Evolutionary conservation across 148 eudicot species (phyloP).

Genomic region (Dysphania ambrosioides): DNA sequence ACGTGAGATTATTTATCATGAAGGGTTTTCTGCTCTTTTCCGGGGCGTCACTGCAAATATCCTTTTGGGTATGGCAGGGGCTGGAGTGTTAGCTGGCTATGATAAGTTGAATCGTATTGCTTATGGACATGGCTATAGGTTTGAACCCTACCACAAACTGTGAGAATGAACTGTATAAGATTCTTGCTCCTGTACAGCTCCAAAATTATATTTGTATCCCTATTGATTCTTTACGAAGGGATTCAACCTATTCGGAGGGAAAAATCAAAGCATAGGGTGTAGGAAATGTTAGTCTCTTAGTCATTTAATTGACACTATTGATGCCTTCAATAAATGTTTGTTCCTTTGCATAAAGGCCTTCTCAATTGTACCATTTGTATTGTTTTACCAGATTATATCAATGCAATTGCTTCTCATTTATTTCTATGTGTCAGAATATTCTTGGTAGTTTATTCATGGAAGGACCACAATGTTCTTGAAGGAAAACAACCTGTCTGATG

Average conservation of each 20-base stretch:
- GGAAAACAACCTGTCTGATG: too few species aligned
- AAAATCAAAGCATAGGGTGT: not conserved
- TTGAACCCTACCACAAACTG: constrained; percentile 39
- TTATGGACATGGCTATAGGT: constrained; percentile 37
- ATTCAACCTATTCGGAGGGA: constrained; percentile 7
- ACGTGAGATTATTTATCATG: constrained; percentile 56
- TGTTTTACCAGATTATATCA: not conserved
- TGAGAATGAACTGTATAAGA: constrained; percentile 21
- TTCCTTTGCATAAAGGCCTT: constrained; percentile 1
- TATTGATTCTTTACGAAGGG: not conserved
- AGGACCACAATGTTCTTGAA: not conserved
- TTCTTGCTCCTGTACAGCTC: constrained; percentile 24
- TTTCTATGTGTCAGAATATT: not conserved
- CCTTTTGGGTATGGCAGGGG: constrained; percentile 91
- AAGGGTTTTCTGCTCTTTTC: constrained; percentile 68
- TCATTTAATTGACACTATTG: not conserved
- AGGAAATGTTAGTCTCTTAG: constrained; percentile 8
- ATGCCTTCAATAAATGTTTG: too few species aligned
- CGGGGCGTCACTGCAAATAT: constrained; percentile 87
- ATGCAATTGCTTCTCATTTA: constrained; percentile 9
- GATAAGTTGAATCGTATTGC: constrained; percentile 63
- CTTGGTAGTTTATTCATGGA: not conserved
- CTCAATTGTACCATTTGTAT: constrained; percentile 23
- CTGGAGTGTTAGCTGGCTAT: constrained; percentile 92
- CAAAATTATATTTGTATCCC: constrained; percentile 3